Evolutionary conservation across 2,329 filamentous ascomycete species (phyloP), one percentile per base, ranked within the genome.

Genomic region (Hypoxylon sp.): DNA sequence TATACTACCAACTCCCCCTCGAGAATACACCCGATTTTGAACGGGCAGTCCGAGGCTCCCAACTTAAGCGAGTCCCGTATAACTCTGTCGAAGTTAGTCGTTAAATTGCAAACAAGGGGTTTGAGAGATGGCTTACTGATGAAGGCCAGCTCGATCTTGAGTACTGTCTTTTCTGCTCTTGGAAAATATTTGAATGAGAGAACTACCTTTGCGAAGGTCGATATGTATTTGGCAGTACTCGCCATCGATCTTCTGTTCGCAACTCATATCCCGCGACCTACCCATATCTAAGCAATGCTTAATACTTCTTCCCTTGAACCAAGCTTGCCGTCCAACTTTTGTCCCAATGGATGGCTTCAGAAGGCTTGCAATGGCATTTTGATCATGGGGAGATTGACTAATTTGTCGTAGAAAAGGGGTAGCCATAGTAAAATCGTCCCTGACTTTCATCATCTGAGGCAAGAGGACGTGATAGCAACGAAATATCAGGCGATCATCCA

Each of bases 101-200:
- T 2, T 32, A n/a, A 17, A 32, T 32, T 8, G 3, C 2, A 3
- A 39, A 21, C 10, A 15, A 52, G n/a, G 17, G 6, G 15, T 17
- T 11, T 11, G 35, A 13, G 39, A 46, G 24, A 7, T 8, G 19
- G 74, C 82, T 72, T 76, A 87, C 86, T 76, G 75, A 69, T 92
- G 89, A 21, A 97, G 78, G 1, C 82, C 83, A 10, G 78, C 73
- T 35, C 92, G 87, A 77, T 97, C 94, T 56, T 81, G 76, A 0
- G 93, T 97, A 48, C 93, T 95, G 72, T 97, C 93, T 76, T 96
- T 97, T 64, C 94, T 93, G 74, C 93, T 96, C 77, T 97, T 98
- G 8, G 93, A 97, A 76, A 96, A 97, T 31, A 97, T 95, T 69
- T 91, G 90, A 29, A 97, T 88, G 52, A 84, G 86, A 0, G 85